Evolutionary conservation across 768 basidiomycete genomes (phyloP).

Genomic region (Pisolithus albus): DNA sequence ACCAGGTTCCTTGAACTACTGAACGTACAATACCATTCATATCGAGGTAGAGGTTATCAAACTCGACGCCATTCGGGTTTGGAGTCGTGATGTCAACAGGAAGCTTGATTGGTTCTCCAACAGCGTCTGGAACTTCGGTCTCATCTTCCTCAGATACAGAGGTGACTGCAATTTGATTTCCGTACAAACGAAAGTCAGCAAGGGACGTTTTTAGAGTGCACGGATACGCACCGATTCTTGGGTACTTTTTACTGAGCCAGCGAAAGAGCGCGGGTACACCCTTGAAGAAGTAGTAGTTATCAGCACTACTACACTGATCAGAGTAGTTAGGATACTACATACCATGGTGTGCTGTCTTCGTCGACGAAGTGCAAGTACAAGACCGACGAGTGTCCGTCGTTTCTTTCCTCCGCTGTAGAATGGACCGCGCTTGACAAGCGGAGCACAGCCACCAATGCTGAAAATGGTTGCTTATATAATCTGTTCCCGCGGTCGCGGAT

Average conservation of each 20-base stretch:
- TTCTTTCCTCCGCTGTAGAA: not conserved
- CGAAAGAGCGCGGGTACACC: slow-evolving; percentile 98
- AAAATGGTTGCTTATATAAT: slow-evolving; percentile 11
- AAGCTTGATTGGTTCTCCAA: slow-evolving; percentile 60
- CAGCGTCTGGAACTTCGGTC: slow-evolving; percentile 54
- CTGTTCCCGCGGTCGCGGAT: slow-evolving; percentile 11
- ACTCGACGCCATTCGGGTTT: slow-evolving; percentile 95
- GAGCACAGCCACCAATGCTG: slow-evolving; percentile 1
- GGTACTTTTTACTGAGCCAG: slow-evolving; percentile 98
- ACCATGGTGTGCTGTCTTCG: slow-evolving; percentile 15
- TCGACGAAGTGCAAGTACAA: not conserved
- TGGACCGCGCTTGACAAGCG: not conserved
- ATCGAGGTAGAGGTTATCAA: slow-evolving; percentile 95
- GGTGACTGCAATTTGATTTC: slow-evolving; percentile 39
- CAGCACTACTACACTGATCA: slow-evolving; percentile 2
- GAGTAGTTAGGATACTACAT: not conserved
- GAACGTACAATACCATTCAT: slow-evolving; percentile 94
- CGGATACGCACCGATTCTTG: slow-evolving; percentile 74
- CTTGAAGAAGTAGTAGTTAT: slow-evolving; percentile 33
- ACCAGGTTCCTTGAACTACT: not conserved
- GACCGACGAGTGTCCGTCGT: not conserved
- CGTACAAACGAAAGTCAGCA: not conserved
- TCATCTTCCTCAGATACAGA: slow-evolving; percentile 86
- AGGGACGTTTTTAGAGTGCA: not conserved
- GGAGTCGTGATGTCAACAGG: slow-evolving; percentile 72